Evolutionary conservation across 129 eudicot species (phyloP), one percentile per base, ranked within the genome.

Genomic region (Flaveria sonorensis): DNA sequence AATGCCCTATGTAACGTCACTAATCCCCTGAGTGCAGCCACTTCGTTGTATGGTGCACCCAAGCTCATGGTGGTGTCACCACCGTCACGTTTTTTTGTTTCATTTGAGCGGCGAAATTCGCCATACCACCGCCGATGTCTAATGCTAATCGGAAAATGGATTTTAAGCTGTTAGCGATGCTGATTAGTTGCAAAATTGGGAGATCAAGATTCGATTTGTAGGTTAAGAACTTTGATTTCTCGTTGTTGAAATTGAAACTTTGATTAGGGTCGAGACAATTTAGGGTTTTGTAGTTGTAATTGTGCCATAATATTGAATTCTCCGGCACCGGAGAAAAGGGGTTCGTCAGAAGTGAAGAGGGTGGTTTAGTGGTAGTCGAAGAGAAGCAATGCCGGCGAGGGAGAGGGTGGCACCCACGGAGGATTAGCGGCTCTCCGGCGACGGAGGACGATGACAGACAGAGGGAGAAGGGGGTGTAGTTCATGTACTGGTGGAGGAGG

Each of bases 111-210:
- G 93, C 97, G 45, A 93, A 93, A 18, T 93, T 90, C 1, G 91
- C 98, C 6, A 91, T 90, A 1, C 98, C 98, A 26, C 98, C 98
- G 8, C 98, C 98, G 14, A 93, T 80, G 47, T 93, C 98, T 0
- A 90, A 47, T 3, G 79, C 98, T 18, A 93, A 78, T 55, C 98
- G 70, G 19, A 93, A 39, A 1, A 79, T 83, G 45, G 60, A 72
- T 1, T 84, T 79, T 0, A 81, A 68, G 16, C 78, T 72, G 26
- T 82, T 86, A 0, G 91, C 89, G 7, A 90, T 77, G 47, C 87
- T 85, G 3, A 77, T 32, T 36, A 93, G 79, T 72, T 93, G 97
- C 3, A 85, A 48, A 16, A 90, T 86, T 1, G 98, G 92, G 64
- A 93, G 92, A 87, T 93, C 98, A 43, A 93, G 91, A 78, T n/a